These are phyloP conservation scores for Cytospora leucostoma DNA, from an alignment of 2,329 filamentous ascomycete species.

Conservation along the genomic window DNA sequence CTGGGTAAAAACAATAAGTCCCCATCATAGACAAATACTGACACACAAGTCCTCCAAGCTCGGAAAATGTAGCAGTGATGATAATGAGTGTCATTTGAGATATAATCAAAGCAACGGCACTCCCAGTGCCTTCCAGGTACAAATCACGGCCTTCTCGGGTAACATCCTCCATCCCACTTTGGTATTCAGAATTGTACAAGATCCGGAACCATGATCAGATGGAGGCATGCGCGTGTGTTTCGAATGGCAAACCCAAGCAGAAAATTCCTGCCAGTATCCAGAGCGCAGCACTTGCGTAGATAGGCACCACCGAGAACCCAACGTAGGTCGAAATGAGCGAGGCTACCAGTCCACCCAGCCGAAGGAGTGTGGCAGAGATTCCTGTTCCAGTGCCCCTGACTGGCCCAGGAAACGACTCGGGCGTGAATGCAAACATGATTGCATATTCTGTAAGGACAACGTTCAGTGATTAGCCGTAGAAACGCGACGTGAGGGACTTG, in stretches of 20 bases:
- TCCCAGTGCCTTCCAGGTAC: too few relatives aligned
- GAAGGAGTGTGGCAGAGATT: conserved; percentile 42
- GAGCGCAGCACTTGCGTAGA: conserved; percentile 47
- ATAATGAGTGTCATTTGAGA: too few relatives aligned
- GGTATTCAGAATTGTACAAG: neutral
- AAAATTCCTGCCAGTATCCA: conserved; percentile 46
- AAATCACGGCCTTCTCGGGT: neutral
- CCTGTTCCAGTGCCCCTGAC: conserved; percentile 57
- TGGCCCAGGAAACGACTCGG: conserved; percentile 58
- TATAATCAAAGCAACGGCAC: too few relatives aligned
- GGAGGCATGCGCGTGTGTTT: conserved; percentile 44
- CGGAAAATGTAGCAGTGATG: too few relatives aligned
- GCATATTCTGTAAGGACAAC: conserved; percentile 35
- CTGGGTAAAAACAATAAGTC: too few relatives aligned
- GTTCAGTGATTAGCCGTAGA: neutral
- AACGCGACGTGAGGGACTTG: neutral
- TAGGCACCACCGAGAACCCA: conserved; percentile 45
- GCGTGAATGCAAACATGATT: conserved; percentile 50
- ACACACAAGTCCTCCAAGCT: too few relatives aligned
- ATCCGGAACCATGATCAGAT: conserved; percentile 29
- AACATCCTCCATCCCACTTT: neutral
- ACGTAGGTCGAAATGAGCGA: conserved; percentile 46
- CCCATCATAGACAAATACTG: too few relatives aligned
- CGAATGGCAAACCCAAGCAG: conserved; percentile 46
- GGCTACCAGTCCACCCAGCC: conserved; percentile 43